Base-by-base conservation (phyloP, 768 basidiomycete species). In the Tricholoma matsutake region DNA sequence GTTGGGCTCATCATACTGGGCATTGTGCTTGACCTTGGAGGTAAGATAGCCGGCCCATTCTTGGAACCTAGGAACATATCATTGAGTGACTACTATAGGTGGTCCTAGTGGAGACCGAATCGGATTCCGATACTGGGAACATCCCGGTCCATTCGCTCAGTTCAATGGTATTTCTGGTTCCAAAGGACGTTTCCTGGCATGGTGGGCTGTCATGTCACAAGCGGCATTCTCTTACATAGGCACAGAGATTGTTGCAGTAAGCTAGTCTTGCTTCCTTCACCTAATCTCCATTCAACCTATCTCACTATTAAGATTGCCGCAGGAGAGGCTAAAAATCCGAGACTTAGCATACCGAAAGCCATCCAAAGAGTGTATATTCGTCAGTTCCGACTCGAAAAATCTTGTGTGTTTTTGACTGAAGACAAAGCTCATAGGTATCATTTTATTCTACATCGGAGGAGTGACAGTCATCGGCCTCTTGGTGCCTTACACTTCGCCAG, bases 171-270 rank as follows among this genome's bases (percentile, higher is more conserved):
- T 93, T 20, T 6, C 67, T 3, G 96, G 96, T 3, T 61, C 82
- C 2, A 84, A 83, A 65, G 94, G 94, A 8, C 84, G 79, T 22
- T 97, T 98, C 82, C 69, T 85, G 32, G 83, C 78, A 4, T 83
- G 76, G 72, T 82, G 78, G 79, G 78, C 78, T 13, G 79, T 81
- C 14, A 71, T 96, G 75, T 86, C 87, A 6, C 89, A 95, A 65
- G 96, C 96, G 3, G 94, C 92, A 13, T 97, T 96, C 79, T 94
- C 92, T 10, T 96, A 77, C 64, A 94, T 95, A 61, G 96, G 95
- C 14, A 95, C 94, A 6, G 96, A 98, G 73, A 94, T 96, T 69
- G 94, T 96, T 43, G 93, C 92, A 31, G 88, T 91, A 77, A 67
- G 84, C 77, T 16, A 29, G 28, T 22, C 8, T 2, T n/a, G 11